phyloP scores from a whole-genome alignment of 2,329 filamentous ascomycete genomes.

The Diaporthe ampelina region DNA sequence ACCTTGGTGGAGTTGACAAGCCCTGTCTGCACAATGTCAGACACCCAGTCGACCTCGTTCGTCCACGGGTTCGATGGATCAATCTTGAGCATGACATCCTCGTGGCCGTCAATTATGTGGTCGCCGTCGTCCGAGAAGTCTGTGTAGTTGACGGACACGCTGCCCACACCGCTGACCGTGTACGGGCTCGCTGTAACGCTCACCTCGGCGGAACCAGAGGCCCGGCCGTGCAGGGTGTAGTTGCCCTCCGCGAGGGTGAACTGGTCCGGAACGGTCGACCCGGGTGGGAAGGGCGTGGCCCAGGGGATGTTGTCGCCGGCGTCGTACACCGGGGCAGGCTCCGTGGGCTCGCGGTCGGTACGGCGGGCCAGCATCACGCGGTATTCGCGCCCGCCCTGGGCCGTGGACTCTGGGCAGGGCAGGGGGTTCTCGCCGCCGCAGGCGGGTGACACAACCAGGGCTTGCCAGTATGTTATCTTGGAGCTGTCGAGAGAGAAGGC shows the following conservation, averaged over 20 bases:
- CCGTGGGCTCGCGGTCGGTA: slow-evolving; percentile 46
- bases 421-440: slow-evolving; percentile 61
- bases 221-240: background rate
- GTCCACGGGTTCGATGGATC: background rate
- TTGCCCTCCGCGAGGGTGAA: background rate
- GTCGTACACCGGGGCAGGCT: slow-evolving; percentile 45
- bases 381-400: slow-evolving; percentile 53
- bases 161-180: background rate
- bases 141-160: background rate
- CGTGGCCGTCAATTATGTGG: background rate
- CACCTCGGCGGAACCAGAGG: background rate
- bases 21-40: background rate
- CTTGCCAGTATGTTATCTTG: slow-evolving; percentile 58
- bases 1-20: slow-evolving; percentile 9
- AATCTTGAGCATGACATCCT: background rate
- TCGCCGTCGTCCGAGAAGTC: slow-evolving; percentile 17
- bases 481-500: slow-evolving; percentile 58
- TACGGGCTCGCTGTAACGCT: no score
- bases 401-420: slow-evolving; percentile 54
- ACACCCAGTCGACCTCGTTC: background rate
- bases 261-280: background rate
- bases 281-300: slow-evolving; percentile 42
- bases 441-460: slow-evolving; percentile 53
- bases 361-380: slow-evolving; percentile 59
- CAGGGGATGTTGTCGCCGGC: slow-evolving; percentile 49